A percentile compares a stretch with the other conserved stretches of the same genome.
Conservation (phyloP, 345 rosid genomes). For the Eucalyptus melliodora region DNA sequence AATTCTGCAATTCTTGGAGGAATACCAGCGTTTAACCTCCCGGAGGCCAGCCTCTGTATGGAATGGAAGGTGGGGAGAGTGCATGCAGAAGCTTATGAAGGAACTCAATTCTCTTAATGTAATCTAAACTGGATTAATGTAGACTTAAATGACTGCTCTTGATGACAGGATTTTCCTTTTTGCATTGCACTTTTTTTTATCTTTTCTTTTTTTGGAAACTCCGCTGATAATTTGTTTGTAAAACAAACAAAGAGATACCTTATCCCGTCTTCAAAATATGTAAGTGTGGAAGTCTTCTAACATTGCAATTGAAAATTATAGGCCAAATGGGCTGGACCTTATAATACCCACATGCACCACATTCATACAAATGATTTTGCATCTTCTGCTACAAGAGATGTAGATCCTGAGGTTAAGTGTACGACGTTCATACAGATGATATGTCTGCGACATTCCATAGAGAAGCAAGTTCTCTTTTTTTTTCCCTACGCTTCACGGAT, state of each 20-base stretch:
- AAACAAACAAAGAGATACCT: no score
- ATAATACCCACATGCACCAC: no score
- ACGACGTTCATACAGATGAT: not conserved
- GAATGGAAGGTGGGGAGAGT: slow-evolving; percentile 50
- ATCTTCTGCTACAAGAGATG: no score
- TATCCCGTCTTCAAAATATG: no score
- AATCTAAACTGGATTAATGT: not conserved
- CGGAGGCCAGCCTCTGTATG: slow-evolving; percentile 44
- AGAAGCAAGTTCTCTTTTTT: not conserved
- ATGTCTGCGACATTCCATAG: not conserved
- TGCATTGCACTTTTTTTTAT: rapidly evolving
- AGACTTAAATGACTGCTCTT: not conserved
- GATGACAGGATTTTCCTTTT: not conserved
- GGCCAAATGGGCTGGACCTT: not conserved
- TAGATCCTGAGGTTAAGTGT: not conserved
- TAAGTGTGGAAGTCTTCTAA: no score
- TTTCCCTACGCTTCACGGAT: not conserved
- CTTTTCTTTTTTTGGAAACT: no score
- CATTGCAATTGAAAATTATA: no score
- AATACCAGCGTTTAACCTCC: slow-evolving; percentile 40
- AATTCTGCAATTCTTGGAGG: slow-evolving; percentile 30
- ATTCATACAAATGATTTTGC: no score
- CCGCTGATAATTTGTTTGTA: no score
- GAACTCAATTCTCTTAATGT: not conserved
- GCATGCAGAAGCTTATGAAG: not conserved